Evolutionary conservation across 352 stramenopile species (phyloP).

Genomic region (Phytophthora meadii): DNA sequence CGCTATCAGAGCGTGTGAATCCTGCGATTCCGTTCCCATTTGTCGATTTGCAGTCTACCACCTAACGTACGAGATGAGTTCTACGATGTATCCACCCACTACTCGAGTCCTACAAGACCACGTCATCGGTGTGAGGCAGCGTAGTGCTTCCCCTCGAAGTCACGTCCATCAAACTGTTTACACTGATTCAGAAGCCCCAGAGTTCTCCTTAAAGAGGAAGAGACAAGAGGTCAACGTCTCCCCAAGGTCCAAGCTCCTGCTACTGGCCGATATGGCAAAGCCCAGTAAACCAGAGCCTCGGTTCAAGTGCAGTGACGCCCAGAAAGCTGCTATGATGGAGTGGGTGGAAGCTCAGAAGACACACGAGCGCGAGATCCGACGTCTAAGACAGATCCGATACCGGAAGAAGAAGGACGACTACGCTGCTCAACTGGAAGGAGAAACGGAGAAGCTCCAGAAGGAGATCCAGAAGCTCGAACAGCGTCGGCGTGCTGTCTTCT

Average conservation of each 20-base stretch:
- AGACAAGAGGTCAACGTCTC: slow-evolving; percentile 2
- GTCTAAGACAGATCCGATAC: slow-evolving; percentile 28
- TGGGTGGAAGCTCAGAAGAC: slow-evolving; percentile 7
- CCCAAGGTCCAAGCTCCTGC: slow-evolving; percentile 10
- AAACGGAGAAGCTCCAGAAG: slow-evolving; percentile 1
- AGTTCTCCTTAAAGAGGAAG: slow-evolving; percentile 13
- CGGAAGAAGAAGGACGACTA: slow-evolving; percentile 29
- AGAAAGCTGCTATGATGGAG: slow-evolving; percentile 9
- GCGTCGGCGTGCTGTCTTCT: slow-evolving; percentile 10
- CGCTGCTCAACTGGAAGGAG: slow-evolving; percentile 4
- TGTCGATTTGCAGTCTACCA: not conserved
- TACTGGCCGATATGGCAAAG: slow-evolving; percentile 6
- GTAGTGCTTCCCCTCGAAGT: not conserved
- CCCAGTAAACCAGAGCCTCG: not conserved
- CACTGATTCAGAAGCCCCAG: not conserved
- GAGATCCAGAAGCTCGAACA: slow-evolving; percentile 21
- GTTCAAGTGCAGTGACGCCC: slow-evolving; percentile 9
- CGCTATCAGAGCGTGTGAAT: not conserved
- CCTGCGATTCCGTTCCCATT: not conserved
- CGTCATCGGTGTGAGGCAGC: not conserved
- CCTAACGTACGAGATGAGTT: slow-evolving; percentile 2
- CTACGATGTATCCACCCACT: not conserved
- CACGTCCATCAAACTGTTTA: not conserved
- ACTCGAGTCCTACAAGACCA: not conserved
- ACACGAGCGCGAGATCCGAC: slow-evolving; percentile 21